Base-by-base conservation (phyloP, 352 stramenopile genomes). In the Globisporangium cylindrosporum region DNA sequence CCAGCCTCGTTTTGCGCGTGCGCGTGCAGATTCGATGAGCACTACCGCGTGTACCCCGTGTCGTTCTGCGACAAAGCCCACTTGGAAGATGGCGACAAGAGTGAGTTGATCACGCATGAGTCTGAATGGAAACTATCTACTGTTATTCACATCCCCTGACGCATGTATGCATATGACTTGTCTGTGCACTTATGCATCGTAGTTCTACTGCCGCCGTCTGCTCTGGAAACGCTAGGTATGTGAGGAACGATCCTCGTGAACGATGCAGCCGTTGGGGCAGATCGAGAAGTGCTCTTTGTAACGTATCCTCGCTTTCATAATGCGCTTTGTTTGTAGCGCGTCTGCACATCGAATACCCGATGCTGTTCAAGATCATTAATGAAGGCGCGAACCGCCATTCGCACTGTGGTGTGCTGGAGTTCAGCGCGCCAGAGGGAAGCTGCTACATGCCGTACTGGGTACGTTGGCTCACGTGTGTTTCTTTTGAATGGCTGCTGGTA, bases 381-480 rank as follows among this genome's bases (percentile, higher is more conserved):
- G 81, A 94, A 72, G 82, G 73, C 12, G 81, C 80, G 59, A 91
- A 95, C 29, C 95, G 92, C 68, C 92, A 86, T 20, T 99, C 96
- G 46, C 98, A 99, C 75, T 99, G 94, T 60, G 97, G 97, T 67
- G 97, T 99, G 32, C 74, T 99, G 51, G 98, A 99, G 89, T 99
- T 99, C 77, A 99, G 97, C 57, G 97, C 98, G 0, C 89, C 97
- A 8, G 97, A 99, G 80, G 98, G 98, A 12, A 98, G 83, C 18
- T 99, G 96, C 78, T 99, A 99, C 82, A 98, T 99, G 86, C 98
- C 98, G 1, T 99, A 98, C 82, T 99, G 98, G 98, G 88, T 94
- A 72, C n/a, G 70, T 65, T 59, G 14, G 3, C 46, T n/a, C 6
- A n/a, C 32, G 7, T 29, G 0, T 20, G 56, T 8, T 0, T 20